phyloP scores from a whole-genome alignment of 2,329 filamentous ascomycete genomes.

The Thelonectria discophora region DNA sequence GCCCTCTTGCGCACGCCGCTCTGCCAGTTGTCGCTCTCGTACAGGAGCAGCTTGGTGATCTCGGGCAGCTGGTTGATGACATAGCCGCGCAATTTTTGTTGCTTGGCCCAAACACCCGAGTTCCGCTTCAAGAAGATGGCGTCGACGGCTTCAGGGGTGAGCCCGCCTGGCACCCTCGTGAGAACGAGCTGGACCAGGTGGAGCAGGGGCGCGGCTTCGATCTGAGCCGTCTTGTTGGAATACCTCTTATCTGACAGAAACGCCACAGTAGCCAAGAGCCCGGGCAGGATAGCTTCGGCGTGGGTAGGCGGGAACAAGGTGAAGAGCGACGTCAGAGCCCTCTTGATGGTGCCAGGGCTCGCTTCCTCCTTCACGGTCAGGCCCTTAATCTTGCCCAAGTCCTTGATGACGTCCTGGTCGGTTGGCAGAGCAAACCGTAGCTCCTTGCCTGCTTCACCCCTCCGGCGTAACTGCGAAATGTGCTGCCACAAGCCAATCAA shows the following conservation, averaged over 20 bases:
- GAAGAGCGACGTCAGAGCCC: constrained; percentile 45
- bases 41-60: constrained; percentile 37
- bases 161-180: constrained; percentile 20
- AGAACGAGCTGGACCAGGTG: constrained; percentile 39
- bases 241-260: constrained; percentile 43
- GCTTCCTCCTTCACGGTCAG: not conserved
- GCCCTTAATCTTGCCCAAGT: constrained; percentile 18
- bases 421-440: constrained; percentile 46
- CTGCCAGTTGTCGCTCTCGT: constrained; percentile 37
- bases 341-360: constrained; percentile 26
- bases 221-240: constrained; percentile 19
- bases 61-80: constrained; percentile 43
- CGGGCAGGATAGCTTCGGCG: constrained; percentile 42
- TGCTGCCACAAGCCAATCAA: constrained; percentile 50
- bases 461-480: constrained; percentile 47
- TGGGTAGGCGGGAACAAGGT: constrained; percentile 42
- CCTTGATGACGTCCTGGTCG: constrained; percentile 40
- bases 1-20: constrained; percentile 8
- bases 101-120: constrained; percentile 30
- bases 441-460: constrained; percentile 33
- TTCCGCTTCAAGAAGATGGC: constrained; percentile 29
- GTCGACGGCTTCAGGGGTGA: constrained; percentile 33
- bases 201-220: constrained; percentile 43
- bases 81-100: constrained; percentile 38
- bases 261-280: constrained; percentile 46